A percentile compares a stretch with the other conserved stretches of the same genome.
phyloP scores from a whole-genome alignment of 2,329 filamentous ascomycete species.

The Annulohypoxylon truncatum region DNA sequence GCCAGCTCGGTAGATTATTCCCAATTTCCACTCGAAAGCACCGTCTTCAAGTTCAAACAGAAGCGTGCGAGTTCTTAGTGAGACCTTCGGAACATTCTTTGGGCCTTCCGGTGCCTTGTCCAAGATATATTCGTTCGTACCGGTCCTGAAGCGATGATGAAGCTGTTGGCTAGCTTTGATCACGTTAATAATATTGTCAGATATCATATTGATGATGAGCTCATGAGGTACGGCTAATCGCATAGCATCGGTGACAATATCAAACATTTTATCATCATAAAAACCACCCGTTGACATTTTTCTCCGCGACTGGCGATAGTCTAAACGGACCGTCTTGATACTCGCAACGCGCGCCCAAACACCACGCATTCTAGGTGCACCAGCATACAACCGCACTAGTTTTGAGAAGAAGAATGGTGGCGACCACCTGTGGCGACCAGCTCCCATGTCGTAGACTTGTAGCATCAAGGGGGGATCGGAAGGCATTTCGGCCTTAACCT shows the following conservation, averaged over 20 bases:
- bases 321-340: constrained; percentile 82
- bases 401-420: constrained; percentile 82
- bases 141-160: constrained; percentile 91
- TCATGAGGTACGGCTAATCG: constrained; percentile 91
- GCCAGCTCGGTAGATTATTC: constrained; percentile 91
- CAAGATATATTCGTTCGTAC: constrained; percentile 87
- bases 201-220: constrained; percentile 86
- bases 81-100: constrained; percentile 87
- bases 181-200: constrained; percentile 93
- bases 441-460: constrained; percentile 84
- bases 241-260: constrained; percentile 86
- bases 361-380: constrained; percentile 82
- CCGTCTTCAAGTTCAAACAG: constrained; percentile 96
- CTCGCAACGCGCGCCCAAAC: constrained; percentile 90
- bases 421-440: constrained; percentile 87
- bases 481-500: constrained; percentile 90
- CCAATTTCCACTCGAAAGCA: constrained; percentile 96
- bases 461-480: constrained; percentile 91
- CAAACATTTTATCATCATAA: constrained; percentile 82
- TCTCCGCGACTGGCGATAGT: constrained; percentile 80
- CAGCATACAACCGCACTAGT: constrained; percentile 85
- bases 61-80: constrained; percentile 82
- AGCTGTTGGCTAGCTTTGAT: constrained; percentile 89
- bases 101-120: constrained; percentile 87
- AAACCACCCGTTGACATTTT: constrained; percentile 70